Base-by-base conservation (phyloP, 352 stramenopile species). In the Lagenidium giganteum region DNA sequence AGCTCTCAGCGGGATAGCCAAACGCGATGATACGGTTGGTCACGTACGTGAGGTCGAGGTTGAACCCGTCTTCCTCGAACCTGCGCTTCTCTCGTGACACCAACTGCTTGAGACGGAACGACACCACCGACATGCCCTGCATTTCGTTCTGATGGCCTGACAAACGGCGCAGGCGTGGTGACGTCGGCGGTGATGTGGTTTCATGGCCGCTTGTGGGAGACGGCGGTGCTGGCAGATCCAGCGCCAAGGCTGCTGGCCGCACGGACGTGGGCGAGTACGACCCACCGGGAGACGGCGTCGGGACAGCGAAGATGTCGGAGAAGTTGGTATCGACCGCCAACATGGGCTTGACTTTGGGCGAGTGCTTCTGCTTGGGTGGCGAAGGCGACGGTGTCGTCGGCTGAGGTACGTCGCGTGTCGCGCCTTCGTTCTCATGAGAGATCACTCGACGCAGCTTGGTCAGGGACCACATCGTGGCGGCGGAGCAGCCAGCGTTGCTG, bases 21-120 rank as follows among this genome's bases (percentile, higher is more conserved):
- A 96, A 79, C 11, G 86, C 86, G 36, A 97, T 93, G 20, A 97
- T 66, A 5, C 77, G 67, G 37, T 60, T 57, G 12, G 84, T 92
- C 18, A 97, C 81, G 61, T 97, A 97, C 23, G 83, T 92, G 63
- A 97, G 74, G 57, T 97, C 89, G 39, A 97, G 65, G 42, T 96
- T 87, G 62, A 96, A 97, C 41, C 84, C 87, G 26, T 95, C 80
- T 48, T 87, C 71, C 22, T 71, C 70, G 54, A 91, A 95, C 2
- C 87, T 67, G 14, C 74, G 70, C 64, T 96, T 96, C 49, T 95
- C 90, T 60, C 94, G 93, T 37, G 82, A 95, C 21, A 96, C 87
- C 31, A 93, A 57, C 31, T 97, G 75, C 47, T 89, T 89, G 36
- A 89, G 50, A 7, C 64, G 70, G 20, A 74, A 77, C 5, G 72